phyloP scores from a whole-genome alignment of 2,329 filamentous ascomycete genomes.

The Paraphaeosphaeria sporulosa region DNA sequence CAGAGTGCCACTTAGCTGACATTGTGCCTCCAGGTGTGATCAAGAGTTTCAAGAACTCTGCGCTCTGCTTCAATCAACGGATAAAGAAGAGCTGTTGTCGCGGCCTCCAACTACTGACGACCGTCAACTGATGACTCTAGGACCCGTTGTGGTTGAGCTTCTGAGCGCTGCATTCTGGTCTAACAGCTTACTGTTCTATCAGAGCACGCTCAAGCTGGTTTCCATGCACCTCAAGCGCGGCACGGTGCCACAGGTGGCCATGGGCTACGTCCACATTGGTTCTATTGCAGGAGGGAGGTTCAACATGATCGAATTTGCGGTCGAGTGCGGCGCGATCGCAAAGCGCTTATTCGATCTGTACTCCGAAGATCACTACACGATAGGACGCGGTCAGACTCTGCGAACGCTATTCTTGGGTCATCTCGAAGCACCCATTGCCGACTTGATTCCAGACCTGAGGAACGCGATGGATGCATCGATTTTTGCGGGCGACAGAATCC shows the following conservation, averaged over 20 bases:
- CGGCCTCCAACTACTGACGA: slow-evolving; percentile 54
- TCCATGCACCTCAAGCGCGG: slow-evolving; percentile 70
- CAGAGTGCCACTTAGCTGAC: background rate
- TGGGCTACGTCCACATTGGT: slow-evolving; percentile 72
- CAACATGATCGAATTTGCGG: slow-evolving; percentile 72
- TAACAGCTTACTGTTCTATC: slow-evolving; percentile 75
- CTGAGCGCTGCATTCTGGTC: slow-evolving; percentile 77
- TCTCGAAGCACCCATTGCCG: slow-evolving; percentile 67
- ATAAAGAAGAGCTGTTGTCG: slow-evolving; percentile 58
- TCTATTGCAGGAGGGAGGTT: slow-evolving; percentile 74
- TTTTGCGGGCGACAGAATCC: slow-evolving; percentile 72
- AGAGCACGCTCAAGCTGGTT: slow-evolving; percentile 72
- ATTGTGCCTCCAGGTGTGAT: slow-evolving; percentile 68
- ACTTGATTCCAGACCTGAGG: slow-evolving; percentile 64
- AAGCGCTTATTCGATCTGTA: slow-evolving; percentile 70
- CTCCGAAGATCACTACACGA: slow-evolving; percentile 63
- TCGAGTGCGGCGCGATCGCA: slow-evolving; percentile 69
- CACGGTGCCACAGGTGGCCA: slow-evolving; percentile 72
- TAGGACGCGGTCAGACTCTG: slow-evolving; percentile 73
- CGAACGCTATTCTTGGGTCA: slow-evolving; percentile 76
- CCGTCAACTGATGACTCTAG: slow-evolving; percentile 67
- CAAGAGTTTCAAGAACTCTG: slow-evolving; percentile 67
- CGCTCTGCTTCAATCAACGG: slow-evolving; percentile 49
- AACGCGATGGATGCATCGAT: slow-evolving; percentile 70
- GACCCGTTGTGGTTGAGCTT: slow-evolving; percentile 74